Conservation (phyloP, 768 basidiomycete species). For the Boletus reticuloceps region DNA sequence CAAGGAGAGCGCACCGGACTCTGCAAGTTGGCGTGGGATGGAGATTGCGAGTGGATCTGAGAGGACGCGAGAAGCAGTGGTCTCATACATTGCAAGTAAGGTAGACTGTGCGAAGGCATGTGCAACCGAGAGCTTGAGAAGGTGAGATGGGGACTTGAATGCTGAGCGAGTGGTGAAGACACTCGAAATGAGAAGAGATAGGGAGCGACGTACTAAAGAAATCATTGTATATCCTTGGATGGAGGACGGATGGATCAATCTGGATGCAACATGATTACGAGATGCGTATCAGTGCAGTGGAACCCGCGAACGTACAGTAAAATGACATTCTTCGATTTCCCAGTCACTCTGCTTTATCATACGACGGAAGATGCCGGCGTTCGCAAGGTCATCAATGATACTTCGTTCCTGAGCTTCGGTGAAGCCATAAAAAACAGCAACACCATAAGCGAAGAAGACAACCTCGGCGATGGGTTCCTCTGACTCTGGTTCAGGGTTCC, state of each 20-base stretch:
- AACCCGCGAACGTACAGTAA: conserved; percentile 46
- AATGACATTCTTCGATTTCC: conserved; percentile 95
- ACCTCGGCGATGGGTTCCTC: conserved; percentile 62
- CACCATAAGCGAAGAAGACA: conserved; percentile 85
- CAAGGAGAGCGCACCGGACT: conserved; percentile 71
- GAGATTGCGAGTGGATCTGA: conserved; percentile 72
- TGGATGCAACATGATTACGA: conserved; percentile 22
- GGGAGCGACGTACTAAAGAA: conserved; percentile 76
- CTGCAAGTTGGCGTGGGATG: conserved; percentile 81
- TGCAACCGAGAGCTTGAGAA: conserved; percentile 88
- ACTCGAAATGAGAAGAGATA: background rate
- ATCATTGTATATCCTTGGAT: conserved; percentile 93
- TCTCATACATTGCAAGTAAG: conserved; percentile 84
- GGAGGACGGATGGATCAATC: conserved; percentile 82
- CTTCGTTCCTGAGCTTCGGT: conserved; percentile 73
- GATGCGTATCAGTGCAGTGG: background rate
- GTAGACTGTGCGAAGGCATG: conserved; percentile 96
- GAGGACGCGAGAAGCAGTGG: conserved; percentile 73
- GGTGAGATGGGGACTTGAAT: conserved; percentile 86
- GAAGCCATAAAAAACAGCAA: conserved; percentile 90
- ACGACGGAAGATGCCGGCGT: conserved; percentile 66
- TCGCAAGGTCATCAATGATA: conserved; percentile 80
- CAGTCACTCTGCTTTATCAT: conserved; percentile 66
- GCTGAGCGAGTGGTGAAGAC: conserved; percentile 43
- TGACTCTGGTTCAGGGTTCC: conserved; percentile 8